Evolutionary conservation across 495 filamentous ascomycete species (phyloP), one percentile per base, ranked within the genome.

Genomic region (Massariosphaeria phaeospora): DNA sequence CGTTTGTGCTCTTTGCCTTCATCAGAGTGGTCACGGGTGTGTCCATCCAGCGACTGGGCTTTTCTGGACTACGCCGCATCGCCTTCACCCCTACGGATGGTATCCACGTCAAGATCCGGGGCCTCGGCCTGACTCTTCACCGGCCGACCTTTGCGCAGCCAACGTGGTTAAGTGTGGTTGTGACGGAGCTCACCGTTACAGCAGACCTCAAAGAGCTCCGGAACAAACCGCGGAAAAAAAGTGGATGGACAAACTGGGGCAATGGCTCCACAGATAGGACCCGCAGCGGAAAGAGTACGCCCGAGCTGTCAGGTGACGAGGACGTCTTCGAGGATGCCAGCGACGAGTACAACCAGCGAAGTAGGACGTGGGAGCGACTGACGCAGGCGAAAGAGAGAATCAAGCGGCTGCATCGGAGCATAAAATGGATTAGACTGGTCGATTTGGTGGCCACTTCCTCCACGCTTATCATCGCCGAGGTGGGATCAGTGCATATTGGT

Each of bases 131-230:
- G 42, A 83, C 86, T 33, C 63, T 96, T 57, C 93, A 97, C 69
- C 83, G 89, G 8, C 91, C 93, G 7, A 95, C 93, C 13, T 97
- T 97, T 68, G 86, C 90, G 17, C 90, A 96, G 67, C 91, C 93
- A 42, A 96, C 94, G 70, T 99, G 93, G 93, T 72, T 96, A 55
- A 96, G 89, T 63, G 75, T 99, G 30, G 86, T 89, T 20, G 71
- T 97, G 43, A 84, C 81, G 51, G 91, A 95, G 55, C 70, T 96
- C 30, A 85, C 79, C 38, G 75, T 97, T n/a, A 90, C 86, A 0
- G 66, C 96, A 21, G 88, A 97, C 68, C 70, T 88, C 42, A 76
- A 79, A 42, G 74, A 76, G 27, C 67, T 91, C 38, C 66, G 51
- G 2, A 52, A 57, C 15, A 65, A 67, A 38, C 43, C 55, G 11